These are phyloP conservation scores for Globisporangium perplexum DNA, from an alignment of 352 stramenopile genomes.

Conservation along the genomic window DNA sequence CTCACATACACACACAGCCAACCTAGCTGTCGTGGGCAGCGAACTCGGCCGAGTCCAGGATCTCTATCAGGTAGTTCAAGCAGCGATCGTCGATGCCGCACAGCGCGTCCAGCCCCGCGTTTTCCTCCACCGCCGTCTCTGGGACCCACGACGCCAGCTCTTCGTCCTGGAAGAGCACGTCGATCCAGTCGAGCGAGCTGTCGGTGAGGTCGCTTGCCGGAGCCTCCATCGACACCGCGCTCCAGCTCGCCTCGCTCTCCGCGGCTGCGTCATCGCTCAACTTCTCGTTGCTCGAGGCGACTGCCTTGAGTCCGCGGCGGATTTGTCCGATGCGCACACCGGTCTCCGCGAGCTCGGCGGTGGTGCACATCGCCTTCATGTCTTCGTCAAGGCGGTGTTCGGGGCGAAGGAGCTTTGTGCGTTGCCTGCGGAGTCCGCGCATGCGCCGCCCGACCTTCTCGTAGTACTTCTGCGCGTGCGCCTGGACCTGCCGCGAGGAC, in stretches of 20 bases:
- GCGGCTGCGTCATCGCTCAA: not conserved
- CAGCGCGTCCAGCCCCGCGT: not conserved
- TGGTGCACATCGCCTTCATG: slow-evolving; percentile 17
- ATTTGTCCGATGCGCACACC: slow-evolving; percentile 1
- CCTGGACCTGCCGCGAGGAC: slow-evolving; percentile 58
- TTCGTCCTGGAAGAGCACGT: not conserved
- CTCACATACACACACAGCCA: not conserved
- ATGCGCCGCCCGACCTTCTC: slow-evolving; percentile 47
- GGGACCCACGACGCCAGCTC: slow-evolving; percentile 1
- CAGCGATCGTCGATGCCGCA: not conserved
- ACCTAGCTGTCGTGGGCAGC: not conserved
- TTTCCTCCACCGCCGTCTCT: not conserved
- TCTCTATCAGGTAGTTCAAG: not conserved
- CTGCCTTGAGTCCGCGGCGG: not conserved
- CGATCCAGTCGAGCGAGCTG: not conserved
- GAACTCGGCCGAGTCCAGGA: not conserved
- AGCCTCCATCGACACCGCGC: not conserved
- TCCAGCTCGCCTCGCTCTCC: slow-evolving; percentile 1
- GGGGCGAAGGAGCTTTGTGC: slow-evolving; percentile 40
- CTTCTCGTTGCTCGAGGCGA: not conserved
- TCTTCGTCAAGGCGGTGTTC: slow-evolving; percentile 57
- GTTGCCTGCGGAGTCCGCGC: slow-evolving; percentile 54
- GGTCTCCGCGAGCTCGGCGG: not conserved
- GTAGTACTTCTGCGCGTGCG: slow-evolving; percentile 31
- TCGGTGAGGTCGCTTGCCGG: not conserved